phyloP scores from a whole-genome alignment of 352 stramenopile genomes.

The Pythium pyrilobum region DNA sequence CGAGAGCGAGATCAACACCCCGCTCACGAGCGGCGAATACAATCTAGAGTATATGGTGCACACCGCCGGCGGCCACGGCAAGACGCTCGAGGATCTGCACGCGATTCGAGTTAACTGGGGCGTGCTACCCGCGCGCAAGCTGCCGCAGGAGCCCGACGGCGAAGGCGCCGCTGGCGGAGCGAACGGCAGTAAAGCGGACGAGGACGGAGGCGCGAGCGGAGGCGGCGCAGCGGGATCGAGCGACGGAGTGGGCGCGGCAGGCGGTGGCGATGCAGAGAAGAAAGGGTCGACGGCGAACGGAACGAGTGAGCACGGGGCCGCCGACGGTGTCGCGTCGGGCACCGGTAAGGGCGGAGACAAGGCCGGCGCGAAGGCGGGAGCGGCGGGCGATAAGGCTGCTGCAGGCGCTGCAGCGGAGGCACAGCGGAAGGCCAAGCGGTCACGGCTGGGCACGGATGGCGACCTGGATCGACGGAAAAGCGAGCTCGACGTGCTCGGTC shows the following conservation, averaged over 20 bases:
- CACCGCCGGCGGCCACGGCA: slow-evolving; percentile 27
- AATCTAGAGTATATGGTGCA: slow-evolving; percentile 74
- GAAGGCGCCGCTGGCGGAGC: slow-evolving; percentile 13
- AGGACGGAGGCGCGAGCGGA: slow-evolving; percentile 9
- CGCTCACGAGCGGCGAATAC: slow-evolving; percentile 57
- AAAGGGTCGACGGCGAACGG: slow-evolving; percentile 25
- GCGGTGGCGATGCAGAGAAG: slow-evolving; percentile 36
- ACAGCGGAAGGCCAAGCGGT: slow-evolving; percentile 58
- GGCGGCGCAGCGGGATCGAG: slow-evolving; percentile 9
- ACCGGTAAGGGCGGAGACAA: slow-evolving; percentile 38
- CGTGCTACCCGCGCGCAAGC: slow-evolving; percentile 53
- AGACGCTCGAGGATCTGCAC: slow-evolving; percentile 61
- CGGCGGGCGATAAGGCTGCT: slow-evolving; percentile 10
- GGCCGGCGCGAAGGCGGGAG: slow-evolving; percentile 9
- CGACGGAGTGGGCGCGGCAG: not conserved
- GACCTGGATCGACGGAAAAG: slow-evolving; percentile 40
- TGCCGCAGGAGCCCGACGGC: slow-evolving; percentile 27
- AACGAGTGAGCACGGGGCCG: slow-evolving; percentile 6
- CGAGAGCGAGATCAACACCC: slow-evolving; percentile 63
- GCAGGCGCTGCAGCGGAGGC: not conserved
- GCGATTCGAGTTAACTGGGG: slow-evolving; percentile 67
- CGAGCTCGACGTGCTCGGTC: slow-evolving; percentile 48
- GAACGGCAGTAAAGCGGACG: slow-evolving; percentile 25
- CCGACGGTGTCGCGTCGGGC: not conserved
- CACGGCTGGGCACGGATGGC: slow-evolving; percentile 32